These are phyloP conservation scores for Xylaria hypoxylon DNA, from an alignment of 2,329 filamentous ascomycete species.

Conservation along the genomic window DNA sequence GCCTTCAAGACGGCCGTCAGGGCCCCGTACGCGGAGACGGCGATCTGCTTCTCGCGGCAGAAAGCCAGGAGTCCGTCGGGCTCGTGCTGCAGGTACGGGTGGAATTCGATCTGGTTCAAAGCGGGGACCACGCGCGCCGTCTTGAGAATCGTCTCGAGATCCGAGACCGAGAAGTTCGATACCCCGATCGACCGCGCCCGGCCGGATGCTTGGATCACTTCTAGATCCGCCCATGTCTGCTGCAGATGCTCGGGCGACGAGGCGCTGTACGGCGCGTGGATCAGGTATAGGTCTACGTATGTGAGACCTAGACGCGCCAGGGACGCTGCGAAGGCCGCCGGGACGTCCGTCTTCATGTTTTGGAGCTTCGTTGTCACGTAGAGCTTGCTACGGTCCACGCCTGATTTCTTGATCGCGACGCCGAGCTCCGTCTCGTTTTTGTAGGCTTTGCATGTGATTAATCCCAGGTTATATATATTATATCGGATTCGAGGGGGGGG, in stretches of 20 bases:
- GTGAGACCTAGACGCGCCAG: slow-evolving; percentile 74
- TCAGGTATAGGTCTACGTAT: slow-evolving; percentile 78
- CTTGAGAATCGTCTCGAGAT: slow-evolving; percentile 67
- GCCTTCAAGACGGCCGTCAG: slow-evolving; percentile 61
- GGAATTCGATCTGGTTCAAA: slow-evolving; percentile 84
- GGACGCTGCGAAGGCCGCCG: slow-evolving; percentile 67
- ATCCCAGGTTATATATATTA: neutral
- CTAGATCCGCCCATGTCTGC: slow-evolving; percentile 68
- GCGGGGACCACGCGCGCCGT: slow-evolving; percentile 72
- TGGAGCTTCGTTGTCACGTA: slow-evolving; percentile 74
- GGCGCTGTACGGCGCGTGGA: slow-evolving; percentile 69
- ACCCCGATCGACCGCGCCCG: slow-evolving; percentile 79
- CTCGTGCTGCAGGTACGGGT: slow-evolving; percentile 78
- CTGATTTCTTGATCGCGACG: slow-evolving; percentile 74
- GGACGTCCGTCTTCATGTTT: slow-evolving; percentile 55
- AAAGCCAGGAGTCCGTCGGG: slow-evolving; percentile 64
- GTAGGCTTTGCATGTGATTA: slow-evolving; percentile 59
- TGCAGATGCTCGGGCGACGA: slow-evolving; percentile 65
- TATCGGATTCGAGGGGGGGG: neutral
- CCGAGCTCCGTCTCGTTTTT: slow-evolving; percentile 78
- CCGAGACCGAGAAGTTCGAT: slow-evolving; percentile 74
- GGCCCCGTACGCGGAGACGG: slow-evolving; percentile 66
- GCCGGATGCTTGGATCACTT: slow-evolving; percentile 74
- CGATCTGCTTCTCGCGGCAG: slow-evolving; percentile 68
- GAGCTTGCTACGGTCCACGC: slow-evolving; percentile 73